These are phyloP conservation scores for Rhododendron henanense DNA, from an alignment of 148 eudicot genomes.

Conservation along the genomic window DNA sequence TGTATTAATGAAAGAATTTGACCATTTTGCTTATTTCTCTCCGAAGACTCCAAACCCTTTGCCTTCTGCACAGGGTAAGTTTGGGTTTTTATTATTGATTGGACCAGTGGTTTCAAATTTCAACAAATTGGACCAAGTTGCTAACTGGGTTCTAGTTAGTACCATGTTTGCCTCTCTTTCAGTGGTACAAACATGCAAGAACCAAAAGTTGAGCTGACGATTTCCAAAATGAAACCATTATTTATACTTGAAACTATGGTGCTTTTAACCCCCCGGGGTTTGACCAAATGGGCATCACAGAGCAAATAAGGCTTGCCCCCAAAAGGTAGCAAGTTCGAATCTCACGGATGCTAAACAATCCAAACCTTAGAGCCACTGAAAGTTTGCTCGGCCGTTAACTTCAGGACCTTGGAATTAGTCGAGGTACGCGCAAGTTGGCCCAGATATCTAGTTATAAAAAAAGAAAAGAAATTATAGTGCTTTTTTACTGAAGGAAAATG, in stretches of 20 bases:
- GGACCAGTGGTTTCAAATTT: not conserved
- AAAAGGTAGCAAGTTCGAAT: too few species aligned
- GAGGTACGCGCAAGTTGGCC: too few species aligned
- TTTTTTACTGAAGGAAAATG: too few species aligned
- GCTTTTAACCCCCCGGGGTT: too few species aligned
- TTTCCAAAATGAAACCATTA: not conserved
- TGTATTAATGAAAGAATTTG: not conserved
- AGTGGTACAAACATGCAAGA: not conserved
- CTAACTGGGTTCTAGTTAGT: not conserved
- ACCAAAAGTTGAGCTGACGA: not conserved
- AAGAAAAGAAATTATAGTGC: too few species aligned
- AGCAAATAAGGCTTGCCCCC: too few species aligned
- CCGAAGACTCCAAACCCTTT: not conserved
- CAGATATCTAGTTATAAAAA: too few species aligned
- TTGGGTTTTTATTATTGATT: not conserved
- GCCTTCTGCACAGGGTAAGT: not conserved
- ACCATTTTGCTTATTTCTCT: not conserved
- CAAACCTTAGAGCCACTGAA: too few species aligned
- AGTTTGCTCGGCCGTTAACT: too few species aligned
- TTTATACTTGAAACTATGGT: not conserved
- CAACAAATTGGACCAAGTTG: not conserved
- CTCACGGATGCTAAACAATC: too few species aligned
- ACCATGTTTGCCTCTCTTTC: not conserved
- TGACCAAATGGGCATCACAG: too few species aligned
- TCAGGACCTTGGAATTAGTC: too few species aligned